Percentiles rank a stretch among this genome's conserved stretches.
Evolutionary conservation across 2,329 filamentous ascomycete genomes (phyloP).

Genomic region (Akanthomyces lecanii): DNA sequence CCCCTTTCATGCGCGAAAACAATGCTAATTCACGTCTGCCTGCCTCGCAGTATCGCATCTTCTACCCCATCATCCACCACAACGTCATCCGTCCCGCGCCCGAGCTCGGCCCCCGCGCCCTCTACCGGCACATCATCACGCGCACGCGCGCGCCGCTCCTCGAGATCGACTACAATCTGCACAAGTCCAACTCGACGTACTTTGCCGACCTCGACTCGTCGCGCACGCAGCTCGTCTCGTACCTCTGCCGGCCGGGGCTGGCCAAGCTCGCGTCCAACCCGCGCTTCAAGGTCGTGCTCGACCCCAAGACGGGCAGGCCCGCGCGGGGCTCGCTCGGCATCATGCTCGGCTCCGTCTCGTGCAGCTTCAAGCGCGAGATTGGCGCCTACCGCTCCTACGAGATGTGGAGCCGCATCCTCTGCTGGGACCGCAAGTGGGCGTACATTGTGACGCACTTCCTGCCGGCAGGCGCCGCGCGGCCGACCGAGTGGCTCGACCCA

Average conservation of each 20-base stretch:
- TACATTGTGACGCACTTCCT: slow-evolving; percentile 74
- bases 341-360: slow-evolving; percentile 68
- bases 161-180: slow-evolving; percentile 83
- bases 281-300: slow-evolving; percentile 45
- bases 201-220: slow-evolving; percentile 82
- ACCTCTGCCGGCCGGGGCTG: slow-evolving; percentile 59
- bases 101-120: slow-evolving; percentile 53
- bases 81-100: slow-evolving; percentile 45
- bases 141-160: slow-evolving; percentile 63
- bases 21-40: not conserved
- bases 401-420: slow-evolving; percentile 66
- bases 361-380: slow-evolving; percentile 71
- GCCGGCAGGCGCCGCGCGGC: slow-evolving; percentile 54
- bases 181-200: slow-evolving; percentile 82
- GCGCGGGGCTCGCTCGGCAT: slow-evolving; percentile 55
- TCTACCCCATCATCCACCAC: slow-evolving; percentile 54
- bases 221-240: slow-evolving; percentile 73
- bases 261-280: slow-evolving; percentile 47
- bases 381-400: slow-evolving; percentile 65
- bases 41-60: slow-evolving; percentile 48
- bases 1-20: not conserved
- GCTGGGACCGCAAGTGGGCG: slow-evolving; percentile 80
- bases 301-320: slow-evolving; percentile 44
- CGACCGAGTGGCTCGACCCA: slow-evolving; percentile 49
- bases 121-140: slow-evolving; percentile 70